These are phyloP conservation scores for Lachancea sp. DNA, from an alignment of 805 yeast genomes.

Conservation along the genomic window DNA sequence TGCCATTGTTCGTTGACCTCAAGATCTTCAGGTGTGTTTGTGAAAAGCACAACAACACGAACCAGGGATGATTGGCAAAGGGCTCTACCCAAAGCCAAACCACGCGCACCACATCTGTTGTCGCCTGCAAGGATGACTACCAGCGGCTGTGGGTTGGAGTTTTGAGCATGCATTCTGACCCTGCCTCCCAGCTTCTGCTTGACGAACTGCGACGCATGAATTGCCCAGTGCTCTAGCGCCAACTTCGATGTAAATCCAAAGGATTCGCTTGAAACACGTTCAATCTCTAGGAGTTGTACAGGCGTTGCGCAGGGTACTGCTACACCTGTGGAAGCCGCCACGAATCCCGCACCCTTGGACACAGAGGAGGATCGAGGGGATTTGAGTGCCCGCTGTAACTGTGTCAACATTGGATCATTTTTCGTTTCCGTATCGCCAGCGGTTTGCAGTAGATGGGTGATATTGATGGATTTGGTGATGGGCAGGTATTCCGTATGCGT, in stretches of 20 bases:
- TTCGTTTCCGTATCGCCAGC: constrained; percentile 17
- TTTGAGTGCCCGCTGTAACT: constrained; percentile 22
- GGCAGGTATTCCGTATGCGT: constrained; percentile 22
- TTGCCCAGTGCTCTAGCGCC: constrained; percentile 61
- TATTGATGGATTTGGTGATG: constrained; percentile 33
- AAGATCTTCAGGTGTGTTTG: constrained; percentile 25
- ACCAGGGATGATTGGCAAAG: constrained; percentile 55
- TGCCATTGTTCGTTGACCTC: constrained; percentile 44
- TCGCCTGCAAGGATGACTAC: constrained; percentile 69
- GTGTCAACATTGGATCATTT: constrained; percentile 12
- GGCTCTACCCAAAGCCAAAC: constrained; percentile 74
- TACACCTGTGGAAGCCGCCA: constrained; percentile 16
- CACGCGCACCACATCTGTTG: constrained; percentile 65
- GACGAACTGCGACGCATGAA: constrained; percentile 55
- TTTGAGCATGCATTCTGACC: constrained; percentile 53
- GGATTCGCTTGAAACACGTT: constrained; percentile 49
- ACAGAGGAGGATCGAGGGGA: constrained; percentile 13
- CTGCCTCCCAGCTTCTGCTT: constrained; percentile 63
- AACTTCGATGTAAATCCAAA: constrained; percentile 43
- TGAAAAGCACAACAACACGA: constrained; percentile 50
- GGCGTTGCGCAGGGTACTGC: constrained; percentile 61
- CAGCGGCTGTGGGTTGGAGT: constrained; percentile 75
- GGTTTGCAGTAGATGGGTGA: constrained; percentile 30
- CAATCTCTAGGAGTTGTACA: constrained; percentile 71
- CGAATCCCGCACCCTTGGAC: constrained; percentile 9